Base-by-base conservation (phyloP, 1,139 yeast genomes). In the Saccharomyces uvarum region DNA sequence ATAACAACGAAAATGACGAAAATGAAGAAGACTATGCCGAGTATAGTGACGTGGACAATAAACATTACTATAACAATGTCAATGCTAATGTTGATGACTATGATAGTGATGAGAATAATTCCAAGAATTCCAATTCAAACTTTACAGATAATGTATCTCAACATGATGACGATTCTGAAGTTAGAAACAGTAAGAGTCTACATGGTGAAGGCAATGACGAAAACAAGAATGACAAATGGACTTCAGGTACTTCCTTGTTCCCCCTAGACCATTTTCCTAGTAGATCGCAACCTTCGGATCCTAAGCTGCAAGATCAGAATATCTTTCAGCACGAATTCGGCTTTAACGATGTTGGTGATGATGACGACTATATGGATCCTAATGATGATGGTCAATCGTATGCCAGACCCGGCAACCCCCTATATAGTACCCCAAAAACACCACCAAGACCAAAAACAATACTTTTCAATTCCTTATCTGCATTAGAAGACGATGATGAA, bases 311-410 rank as follows among this genome's bases (percentile, higher is more conserved):
- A 44, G 53, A 55, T 29, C 57, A 59, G 38, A 59, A 59, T 41
- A 58, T 57, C 21, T 59, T 59, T 47, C 58, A 63, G 8, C 63
- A 61, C 21, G 65, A 61, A 31, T 63, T 61, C 28, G 64, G 61
- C 28, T 51, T 61, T 6, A 59, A 60, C 7, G 61, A 55, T 38
- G 56, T 49, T 3, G 57, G 57, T n/a, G 62, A 61, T 14, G 60
- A 56, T 14, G 62, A 61, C 38, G 64, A 59, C 26, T 86, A 86
- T 63, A 82, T 82, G 62, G 93, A 86, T 67, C 93, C 93, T 2
- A 84, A 86, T 65, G 93, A 86, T 67, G 95, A 86, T 63, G 93
- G 93, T 0, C 82, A 81, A 66, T 83, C 87, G 4, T 86, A 86
- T 67, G 81, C 81, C 52, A 84, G 82, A 64, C 76, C 79, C 27